Evolutionary conservation across 768 basidiomycete species (phyloP).

Genomic region (Pleurotus citrinopileatus): DNA sequence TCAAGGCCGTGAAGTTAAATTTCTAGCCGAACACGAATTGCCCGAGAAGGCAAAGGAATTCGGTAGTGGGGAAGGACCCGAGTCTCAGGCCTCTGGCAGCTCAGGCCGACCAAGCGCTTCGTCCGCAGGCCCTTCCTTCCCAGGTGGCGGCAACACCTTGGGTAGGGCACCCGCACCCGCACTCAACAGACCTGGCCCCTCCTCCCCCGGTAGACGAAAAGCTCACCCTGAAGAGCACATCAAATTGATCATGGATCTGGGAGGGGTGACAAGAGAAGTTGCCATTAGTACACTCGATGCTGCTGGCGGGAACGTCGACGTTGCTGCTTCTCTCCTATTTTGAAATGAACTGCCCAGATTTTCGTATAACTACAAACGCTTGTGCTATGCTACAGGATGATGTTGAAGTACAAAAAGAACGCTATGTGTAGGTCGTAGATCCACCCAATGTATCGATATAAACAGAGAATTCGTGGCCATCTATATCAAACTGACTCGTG

Average conservation of each 20-base stretch:
- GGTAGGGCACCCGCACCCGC: slow-evolving; percentile 39
- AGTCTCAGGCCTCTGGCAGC: slow-evolving; percentile 18
- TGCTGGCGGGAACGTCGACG: slow-evolving; percentile 81
- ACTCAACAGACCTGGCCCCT: slow-evolving; percentile 19
- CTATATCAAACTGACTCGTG: slow-evolving; percentile 77
- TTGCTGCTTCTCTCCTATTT: slow-evolving; percentile 87
- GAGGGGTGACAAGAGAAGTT: slow-evolving; percentile 63
- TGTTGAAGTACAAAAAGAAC: slow-evolving; percentile 15
- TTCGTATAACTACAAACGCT: background rate
- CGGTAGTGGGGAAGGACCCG: slow-evolving; percentile 21
- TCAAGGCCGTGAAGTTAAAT: slow-evolving; percentile 82
- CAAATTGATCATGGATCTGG: slow-evolving; percentile 68
- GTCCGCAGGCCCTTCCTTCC: slow-evolving; percentile 41
- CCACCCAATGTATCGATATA: background rate
- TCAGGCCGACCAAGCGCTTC: slow-evolving; percentile 12
- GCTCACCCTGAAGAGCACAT: slow-evolving; percentile 62
- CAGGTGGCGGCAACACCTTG: slow-evolving; percentile 66
- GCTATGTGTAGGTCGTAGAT: slow-evolving; percentile 14
- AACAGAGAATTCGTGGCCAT: background rate
- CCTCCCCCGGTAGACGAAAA: slow-evolving; percentile 21
- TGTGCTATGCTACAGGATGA: slow-evolving; percentile 7
- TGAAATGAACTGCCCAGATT: slow-evolving; percentile 21
- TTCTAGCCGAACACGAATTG: slow-evolving; percentile 92
- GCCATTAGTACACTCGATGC: slow-evolving; percentile 78
- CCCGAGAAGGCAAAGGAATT: slow-evolving; percentile 70